Conservation (phyloP, 1,284 basidiomycete species). For the Cutaneotrichosporon dermatis region DNA sequence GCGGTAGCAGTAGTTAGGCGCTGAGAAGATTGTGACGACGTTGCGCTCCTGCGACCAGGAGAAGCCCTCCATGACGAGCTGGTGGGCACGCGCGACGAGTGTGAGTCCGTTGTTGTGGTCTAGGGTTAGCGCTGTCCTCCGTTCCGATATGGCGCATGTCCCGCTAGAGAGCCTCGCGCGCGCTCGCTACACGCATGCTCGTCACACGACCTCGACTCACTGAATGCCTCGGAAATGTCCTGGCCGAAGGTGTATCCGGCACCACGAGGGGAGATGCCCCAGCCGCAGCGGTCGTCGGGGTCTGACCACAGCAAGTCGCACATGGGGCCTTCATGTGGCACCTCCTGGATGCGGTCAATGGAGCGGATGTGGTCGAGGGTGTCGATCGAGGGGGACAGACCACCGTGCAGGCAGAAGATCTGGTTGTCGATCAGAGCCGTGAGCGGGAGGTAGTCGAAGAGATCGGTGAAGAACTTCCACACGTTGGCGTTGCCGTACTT, state of each 20-base stretch:
- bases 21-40: constrained; percentile 99
- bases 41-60: constrained; percentile 96
- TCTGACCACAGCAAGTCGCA: constrained; percentile 99
- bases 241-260: constrained; percentile 99
- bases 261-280: constrained; percentile 98
- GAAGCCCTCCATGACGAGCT: constrained; percentile 96
- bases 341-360: constrained; percentile 97
- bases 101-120: constrained; percentile 98
- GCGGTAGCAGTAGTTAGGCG: constrained; percentile 98
- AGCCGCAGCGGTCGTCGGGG: constrained; percentile 97
- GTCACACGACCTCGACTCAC: constrained; percentile 25
- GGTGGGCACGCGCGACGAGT: constrained; percentile 90
- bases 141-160: too few relatives aligned
- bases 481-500: constrained; percentile 99
- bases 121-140: constrained; percentile 6
- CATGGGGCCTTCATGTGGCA: constrained; percentile 99
- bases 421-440: constrained; percentile 98
- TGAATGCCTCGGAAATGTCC: constrained; percentile 73
- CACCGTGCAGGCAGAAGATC: constrained; percentile 99
- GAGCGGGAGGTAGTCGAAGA: constrained; percentile 96
- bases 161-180: too few relatives aligned
- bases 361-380: constrained; percentile 98
- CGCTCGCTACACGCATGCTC: too few relatives aligned
- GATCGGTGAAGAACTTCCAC: constrained; percentile 98
- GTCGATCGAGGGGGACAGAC: constrained; percentile 97